Percentiles rank a stretch among this genome's conserved stretches.
Conservation (phyloP, 2,329 filamentous ascomycete species). For the Clarireedia homoeocarpa region DNA sequence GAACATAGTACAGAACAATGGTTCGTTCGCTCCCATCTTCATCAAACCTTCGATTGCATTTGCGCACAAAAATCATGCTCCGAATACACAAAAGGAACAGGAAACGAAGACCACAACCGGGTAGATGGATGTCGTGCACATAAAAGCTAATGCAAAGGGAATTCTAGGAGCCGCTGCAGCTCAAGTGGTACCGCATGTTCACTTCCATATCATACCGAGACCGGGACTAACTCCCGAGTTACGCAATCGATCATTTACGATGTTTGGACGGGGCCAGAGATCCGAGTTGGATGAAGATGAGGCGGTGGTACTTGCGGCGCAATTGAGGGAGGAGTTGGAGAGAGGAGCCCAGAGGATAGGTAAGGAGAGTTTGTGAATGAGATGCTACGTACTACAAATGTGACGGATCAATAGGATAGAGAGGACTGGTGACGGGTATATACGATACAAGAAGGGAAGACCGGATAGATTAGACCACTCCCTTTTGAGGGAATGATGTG, state of each 20-base stretch:
- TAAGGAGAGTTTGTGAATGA: constrained; percentile 18
- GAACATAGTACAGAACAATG: constrained; percentile 97
- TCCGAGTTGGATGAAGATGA: constrained; percentile 74
- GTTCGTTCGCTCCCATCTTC: constrained; percentile 29
- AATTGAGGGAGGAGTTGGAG: constrained; percentile 43
- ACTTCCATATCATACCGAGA: constrained; percentile 89
- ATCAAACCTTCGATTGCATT: no score
- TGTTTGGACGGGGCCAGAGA: constrained; percentile 69
- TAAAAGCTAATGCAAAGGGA: constrained; percentile 6
- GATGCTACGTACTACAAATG: not conserved
- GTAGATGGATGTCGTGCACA: not conserved
- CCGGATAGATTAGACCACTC: no score
- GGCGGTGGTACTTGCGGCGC: constrained; percentile 49
- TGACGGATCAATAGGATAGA: not conserved
- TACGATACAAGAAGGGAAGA: not conserved
- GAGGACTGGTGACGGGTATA: not conserved
- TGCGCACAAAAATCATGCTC: no score
- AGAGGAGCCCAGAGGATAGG: constrained; percentile 34
- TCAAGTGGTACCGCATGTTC: constrained; percentile 87
- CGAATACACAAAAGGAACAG: not conserved
- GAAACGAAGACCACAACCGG: not conserved
- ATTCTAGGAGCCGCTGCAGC: constrained; percentile 65
- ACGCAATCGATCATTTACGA: constrained; percentile 57
- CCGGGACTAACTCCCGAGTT: constrained; percentile 52
- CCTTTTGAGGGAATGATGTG: no score